Percentiles rank a stretch among this genome's conserved stretches.
Conservation (phyloP, 495 filamentous ascomycete genomes). For the Copromyces sp. region DNA sequence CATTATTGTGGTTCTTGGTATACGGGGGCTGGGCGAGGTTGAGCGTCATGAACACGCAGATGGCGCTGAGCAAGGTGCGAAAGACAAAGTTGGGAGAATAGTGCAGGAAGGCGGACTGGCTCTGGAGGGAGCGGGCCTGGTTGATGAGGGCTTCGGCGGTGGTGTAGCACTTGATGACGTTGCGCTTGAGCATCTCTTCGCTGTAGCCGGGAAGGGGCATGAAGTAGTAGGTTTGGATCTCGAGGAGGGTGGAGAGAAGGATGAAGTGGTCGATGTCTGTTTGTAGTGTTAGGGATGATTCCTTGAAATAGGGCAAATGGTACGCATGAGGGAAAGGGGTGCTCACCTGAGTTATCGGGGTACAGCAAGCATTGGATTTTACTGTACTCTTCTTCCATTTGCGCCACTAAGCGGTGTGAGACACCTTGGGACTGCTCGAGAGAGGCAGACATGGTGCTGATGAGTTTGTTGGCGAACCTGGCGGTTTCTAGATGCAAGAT, state of each 20-base stretch:
- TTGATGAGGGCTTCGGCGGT: slow-evolving; percentile 29
- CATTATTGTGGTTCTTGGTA: not conserved
- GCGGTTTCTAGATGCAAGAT: slow-evolving; percentile 31
- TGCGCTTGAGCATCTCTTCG: slow-evolving; percentile 28
- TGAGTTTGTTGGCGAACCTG: slow-evolving; percentile 30
- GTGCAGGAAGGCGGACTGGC: slow-evolving; percentile 21
- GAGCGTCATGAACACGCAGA: slow-evolving; percentile 30
- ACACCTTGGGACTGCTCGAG: slow-evolving; percentile 33
- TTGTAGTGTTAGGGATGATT: not conserved
- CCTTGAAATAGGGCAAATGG: not conserved
- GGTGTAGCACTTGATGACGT: slow-evolving; percentile 30
- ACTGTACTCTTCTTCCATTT: slow-evolving; percentile 35
- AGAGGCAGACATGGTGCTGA: slow-evolving; percentile 28
- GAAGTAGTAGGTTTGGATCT: slow-evolving; percentile 38
- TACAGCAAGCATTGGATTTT: slow-evolving; percentile 29
- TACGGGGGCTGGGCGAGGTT: slow-evolving; percentile 10
- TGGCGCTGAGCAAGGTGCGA: slow-evolving; percentile 25
- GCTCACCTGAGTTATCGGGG: slow-evolving; percentile 30
- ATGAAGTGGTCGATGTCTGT: slow-evolving; percentile 32
- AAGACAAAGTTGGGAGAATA: slow-evolving; percentile 34
- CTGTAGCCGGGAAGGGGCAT: slow-evolving; percentile 28
- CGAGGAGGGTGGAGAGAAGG: slow-evolving; percentile 29
- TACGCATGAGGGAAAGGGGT: not conserved
- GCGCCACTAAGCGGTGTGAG: slow-evolving; percentile 27
- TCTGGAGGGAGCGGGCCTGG: slow-evolving; percentile 21